Conservation (phyloP, 352 stramenopile species). For the Thraustochytrium striatum region DNA sequence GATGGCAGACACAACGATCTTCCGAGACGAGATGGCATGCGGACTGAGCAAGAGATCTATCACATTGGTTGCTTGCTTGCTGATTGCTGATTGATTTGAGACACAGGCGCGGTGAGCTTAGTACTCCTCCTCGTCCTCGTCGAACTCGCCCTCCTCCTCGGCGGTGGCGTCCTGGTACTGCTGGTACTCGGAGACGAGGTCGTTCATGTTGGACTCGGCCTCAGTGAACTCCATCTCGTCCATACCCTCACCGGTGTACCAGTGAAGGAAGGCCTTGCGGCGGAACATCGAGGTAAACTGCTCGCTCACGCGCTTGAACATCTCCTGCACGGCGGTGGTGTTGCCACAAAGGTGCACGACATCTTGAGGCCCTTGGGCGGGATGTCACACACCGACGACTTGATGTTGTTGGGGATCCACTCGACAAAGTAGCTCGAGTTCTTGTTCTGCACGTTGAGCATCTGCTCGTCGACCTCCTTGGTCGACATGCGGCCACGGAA, state of each 20-base stretch:
- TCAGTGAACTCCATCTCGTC: constrained; percentile 99
- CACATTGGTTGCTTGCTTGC: too few relatives aligned
- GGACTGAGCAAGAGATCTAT: too few relatives aligned
- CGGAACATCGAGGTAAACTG: constrained; percentile 99
- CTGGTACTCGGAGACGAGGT: constrained; percentile 99
- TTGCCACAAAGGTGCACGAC: constrained; percentile 98
- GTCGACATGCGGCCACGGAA: constrained; percentile 98
- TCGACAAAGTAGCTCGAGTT: constrained; percentile 99
- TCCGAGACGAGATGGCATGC: too few relatives aligned
- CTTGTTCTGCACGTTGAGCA: constrained; percentile 99
- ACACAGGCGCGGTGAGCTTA: not conserved
- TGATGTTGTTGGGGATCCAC: constrained; percentile 99
- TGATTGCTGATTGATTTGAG: not conserved
- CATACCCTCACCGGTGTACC: constrained; percentile 99
- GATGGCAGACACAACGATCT: too few relatives aligned
- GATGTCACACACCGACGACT: constrained; percentile 98
- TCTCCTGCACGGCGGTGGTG: constrained; percentile 98
- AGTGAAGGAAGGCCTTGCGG: constrained; percentile 99
- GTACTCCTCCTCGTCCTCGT: constrained; percentile 59
- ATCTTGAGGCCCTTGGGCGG: constrained; percentile 95
- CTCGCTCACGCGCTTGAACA: constrained; percentile 99
- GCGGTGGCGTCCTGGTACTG: constrained; percentile 99
- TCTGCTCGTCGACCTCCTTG: constrained; percentile 97
- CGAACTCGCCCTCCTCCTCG: constrained; percentile 93
- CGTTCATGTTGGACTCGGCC: constrained; percentile 99